Conservation (phyloP, 1,284 basidiomycete genomes). For the Puccinia sorghi region DNA sequence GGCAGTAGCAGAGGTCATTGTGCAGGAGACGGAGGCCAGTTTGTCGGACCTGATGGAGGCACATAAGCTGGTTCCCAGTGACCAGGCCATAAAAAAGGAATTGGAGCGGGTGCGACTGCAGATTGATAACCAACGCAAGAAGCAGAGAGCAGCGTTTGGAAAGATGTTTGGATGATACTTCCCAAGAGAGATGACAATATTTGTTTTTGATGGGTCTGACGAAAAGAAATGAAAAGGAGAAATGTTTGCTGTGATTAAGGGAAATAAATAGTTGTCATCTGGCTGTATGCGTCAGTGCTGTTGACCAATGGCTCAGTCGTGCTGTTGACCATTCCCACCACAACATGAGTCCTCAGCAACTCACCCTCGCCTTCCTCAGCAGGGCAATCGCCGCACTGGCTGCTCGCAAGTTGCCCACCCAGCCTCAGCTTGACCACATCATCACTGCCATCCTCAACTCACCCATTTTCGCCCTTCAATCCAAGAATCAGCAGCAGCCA, state of each 20-base stretch:
- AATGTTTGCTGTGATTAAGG: too few relatives aligned
- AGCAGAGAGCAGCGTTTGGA: constrained; percentile 56
- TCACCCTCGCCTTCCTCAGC: constrained; percentile 15
- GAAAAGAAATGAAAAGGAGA: too few relatives aligned
- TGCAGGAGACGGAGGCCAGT: constrained; percentile 56
- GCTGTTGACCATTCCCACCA: not conserved
- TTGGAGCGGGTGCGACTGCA: constrained; percentile 51
- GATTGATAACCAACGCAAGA: constrained; percentile 53
- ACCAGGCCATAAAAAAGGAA: constrained; percentile 57
- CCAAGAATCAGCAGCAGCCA: not conserved
- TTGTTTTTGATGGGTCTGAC: too few relatives aligned
- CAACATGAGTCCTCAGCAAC: not conserved
- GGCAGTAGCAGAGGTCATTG: constrained; percentile 36
- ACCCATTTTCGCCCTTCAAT: not conserved
- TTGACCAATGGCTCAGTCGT: too few relatives aligned
- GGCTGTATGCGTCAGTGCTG: too few relatives aligned
- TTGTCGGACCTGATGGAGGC: constrained; percentile 54
- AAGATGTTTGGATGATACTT: constrained; percentile 57
- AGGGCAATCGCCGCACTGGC: constrained; percentile 4
- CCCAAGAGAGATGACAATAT: not conserved
- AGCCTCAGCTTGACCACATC: constrained; percentile 26
- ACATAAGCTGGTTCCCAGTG: constrained; percentile 53
- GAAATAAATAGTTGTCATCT: too few relatives aligned
- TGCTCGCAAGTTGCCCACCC: constrained; percentile 32
- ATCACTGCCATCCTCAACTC: constrained; percentile 22